Conservation (phyloP, 441 rosid species). For the Pelargonium hybrid region DNA sequence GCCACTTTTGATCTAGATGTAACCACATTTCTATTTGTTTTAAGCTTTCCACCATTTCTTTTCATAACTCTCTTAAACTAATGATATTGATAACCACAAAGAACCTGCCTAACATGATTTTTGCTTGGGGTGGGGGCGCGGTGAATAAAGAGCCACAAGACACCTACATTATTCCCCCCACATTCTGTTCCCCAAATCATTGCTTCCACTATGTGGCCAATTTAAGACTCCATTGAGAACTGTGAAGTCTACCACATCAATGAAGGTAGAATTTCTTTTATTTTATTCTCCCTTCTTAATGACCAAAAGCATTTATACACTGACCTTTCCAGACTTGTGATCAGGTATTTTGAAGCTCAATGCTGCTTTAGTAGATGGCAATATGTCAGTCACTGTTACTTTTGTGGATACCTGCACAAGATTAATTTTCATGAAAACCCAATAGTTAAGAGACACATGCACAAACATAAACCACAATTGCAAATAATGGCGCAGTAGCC, state of each 20-base stretch:
- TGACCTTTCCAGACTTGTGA: constrained; percentile 86
- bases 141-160: not conserved
- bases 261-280: not conserved
- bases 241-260: not conserved
- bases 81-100: not conserved
- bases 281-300: not conserved
- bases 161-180: not conserved
- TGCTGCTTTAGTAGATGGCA: constrained; percentile 50
- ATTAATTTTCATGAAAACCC: constrained; percentile 2
- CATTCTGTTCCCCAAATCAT: not conserved
- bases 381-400: constrained; percentile 46
- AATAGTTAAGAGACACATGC: constrained; percentile 8
- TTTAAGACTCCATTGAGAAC: too few species aligned
- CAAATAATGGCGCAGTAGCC: constrained; percentile 3
- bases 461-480: not conserved
- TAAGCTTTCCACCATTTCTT: not conserved
- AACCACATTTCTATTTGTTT: too few species aligned
- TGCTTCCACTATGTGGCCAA: too few species aligned
- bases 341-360: constrained; percentile 66
- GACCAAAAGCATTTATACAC: constrained; percentile 21
- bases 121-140: too few species aligned
- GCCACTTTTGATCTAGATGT: too few species aligned
- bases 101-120: not conserved
- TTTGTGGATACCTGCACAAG: constrained; percentile 50
- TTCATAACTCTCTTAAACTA: not conserved